Evolutionary conservation across 2,329 filamentous ascomycete species (phyloP).

Genomic region (Aspergillus novofumigatus): DNA sequence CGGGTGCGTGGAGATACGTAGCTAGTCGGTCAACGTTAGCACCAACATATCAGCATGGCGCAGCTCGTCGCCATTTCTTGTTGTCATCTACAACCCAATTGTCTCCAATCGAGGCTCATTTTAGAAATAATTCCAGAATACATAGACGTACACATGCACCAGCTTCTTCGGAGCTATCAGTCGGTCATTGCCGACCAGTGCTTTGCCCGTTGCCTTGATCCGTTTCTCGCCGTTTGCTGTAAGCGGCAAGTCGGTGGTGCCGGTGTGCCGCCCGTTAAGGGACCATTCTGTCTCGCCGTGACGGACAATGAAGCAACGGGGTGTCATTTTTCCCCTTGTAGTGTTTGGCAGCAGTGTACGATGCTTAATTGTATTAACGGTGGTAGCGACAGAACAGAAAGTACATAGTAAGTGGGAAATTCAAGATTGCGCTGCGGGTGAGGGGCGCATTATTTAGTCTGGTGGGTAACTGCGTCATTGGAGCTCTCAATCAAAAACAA

Average conservation of each 20-base stretch:
- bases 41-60: not conserved
- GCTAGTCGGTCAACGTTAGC: conserved; percentile 28
- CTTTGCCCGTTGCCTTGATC: conserved; percentile 71
- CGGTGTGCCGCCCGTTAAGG: conserved; percentile 78
- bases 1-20: conserved; percentile 84
- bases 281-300: conserved; percentile 98
- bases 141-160: conserved; percentile 66
- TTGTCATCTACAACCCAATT: not conserved
- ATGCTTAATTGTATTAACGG: not conserved
- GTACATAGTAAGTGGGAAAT: not conserved
- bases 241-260: conserved; percentile 78
- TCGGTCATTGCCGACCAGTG: conserved; percentile 77
- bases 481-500: not conserved
- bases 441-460: not conserved
- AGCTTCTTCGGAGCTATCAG: conserved; percentile 79
- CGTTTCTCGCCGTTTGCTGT: conserved; percentile 77
- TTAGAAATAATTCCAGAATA: conserved; percentile 24
- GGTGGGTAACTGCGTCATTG: not conserved
- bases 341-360: not conserved
- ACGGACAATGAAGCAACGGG: conserved; percentile 75
- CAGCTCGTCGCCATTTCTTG: not conserved
- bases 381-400: not conserved
- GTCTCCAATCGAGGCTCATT: not conserved
- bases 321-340: conserved; percentile 44
- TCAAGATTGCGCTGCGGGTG: no score